Conservation (phyloP, 768 basidiomycete species). For the Boletus pseudopeckii region DNA sequence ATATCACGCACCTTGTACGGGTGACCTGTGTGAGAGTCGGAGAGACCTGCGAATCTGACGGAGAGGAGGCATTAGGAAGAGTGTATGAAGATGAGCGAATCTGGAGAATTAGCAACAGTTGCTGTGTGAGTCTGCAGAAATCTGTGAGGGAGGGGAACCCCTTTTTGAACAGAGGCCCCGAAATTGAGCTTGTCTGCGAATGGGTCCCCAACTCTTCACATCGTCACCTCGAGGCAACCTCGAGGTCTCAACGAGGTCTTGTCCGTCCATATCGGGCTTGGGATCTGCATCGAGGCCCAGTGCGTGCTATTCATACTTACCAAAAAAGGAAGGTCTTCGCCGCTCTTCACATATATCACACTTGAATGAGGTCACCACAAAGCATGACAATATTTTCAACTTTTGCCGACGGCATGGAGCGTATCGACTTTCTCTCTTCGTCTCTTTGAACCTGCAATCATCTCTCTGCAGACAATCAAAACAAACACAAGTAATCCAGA, state of each 20-base stretch:
- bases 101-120: neutral
- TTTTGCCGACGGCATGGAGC: conserved; percentile 1
- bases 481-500: neutral
- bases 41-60: conserved; percentile 42
- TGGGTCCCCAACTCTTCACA: conserved; percentile 31
- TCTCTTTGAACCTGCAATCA: conserved; percentile 72
- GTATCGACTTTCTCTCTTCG: conserved; percentile 4
- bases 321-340: conserved; percentile 8
- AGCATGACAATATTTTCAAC: conserved; percentile 2
- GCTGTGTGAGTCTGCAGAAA: conserved; percentile 6
- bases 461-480: conserved; percentile 49
- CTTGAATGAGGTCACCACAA: neutral
- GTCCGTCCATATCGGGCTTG: conserved; percentile 24
- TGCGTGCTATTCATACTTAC: neutral
- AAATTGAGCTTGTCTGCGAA: conserved; percentile 16
- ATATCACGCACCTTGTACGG: conserved; percentile 30
- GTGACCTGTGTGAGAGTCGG: conserved; percentile 40
- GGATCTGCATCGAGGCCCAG: conserved; percentile 28
- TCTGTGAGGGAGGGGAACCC: conserved; percentile 9
- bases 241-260: conserved; percentile 28
- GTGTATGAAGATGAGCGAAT: neutral
- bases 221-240: conserved; percentile 40
- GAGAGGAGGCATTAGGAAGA: conserved; percentile 29
- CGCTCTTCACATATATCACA: conserved; percentile 5
- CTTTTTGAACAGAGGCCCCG: conserved; percentile 31